Conservation (phyloP, 1,139 yeast species). For the Pichia sp. region DNA sequence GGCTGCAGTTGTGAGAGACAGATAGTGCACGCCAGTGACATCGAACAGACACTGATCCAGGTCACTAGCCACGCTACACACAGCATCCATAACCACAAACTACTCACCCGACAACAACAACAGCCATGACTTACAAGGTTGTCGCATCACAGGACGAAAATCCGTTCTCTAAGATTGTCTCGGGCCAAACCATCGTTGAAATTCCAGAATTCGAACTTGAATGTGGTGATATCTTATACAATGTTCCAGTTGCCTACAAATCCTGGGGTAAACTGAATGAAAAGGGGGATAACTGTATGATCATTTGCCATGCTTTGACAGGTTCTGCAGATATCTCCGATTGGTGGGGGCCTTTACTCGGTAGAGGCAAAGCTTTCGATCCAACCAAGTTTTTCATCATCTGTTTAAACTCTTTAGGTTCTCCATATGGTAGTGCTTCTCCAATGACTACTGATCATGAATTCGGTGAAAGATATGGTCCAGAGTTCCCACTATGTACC, state of each 20-base stretch:
- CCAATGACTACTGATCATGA: slow-evolving; percentile 77
- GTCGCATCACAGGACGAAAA: slow-evolving; percentile 51
- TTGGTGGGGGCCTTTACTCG: slow-evolving; percentile 99
- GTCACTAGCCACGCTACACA: too few species aligned
- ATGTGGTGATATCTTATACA: slow-evolving; percentile 69
- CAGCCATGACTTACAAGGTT: slow-evolving; percentile 22
- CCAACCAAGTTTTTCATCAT: slow-evolving; percentile 82
- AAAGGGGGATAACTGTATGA: slow-evolving; percentile 67
- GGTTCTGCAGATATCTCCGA: slow-evolving; percentile 95
- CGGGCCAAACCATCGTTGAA: slow-evolving; percentile 77
- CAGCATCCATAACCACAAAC: too few species aligned
- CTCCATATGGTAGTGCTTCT: slow-evolving; percentile 95
- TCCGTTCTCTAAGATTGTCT: slow-evolving; percentile 70
- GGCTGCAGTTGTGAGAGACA: too few species aligned
- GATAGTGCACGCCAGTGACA: too few species aligned
- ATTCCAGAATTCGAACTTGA: slow-evolving; percentile 78
- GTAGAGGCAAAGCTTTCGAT: slow-evolving; percentile 85
- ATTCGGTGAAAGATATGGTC: slow-evolving; percentile 81
- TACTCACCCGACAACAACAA: too few species aligned
- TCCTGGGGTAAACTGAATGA: slow-evolving; percentile 88
- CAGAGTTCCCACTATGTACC: slow-evolving; percentile 91
- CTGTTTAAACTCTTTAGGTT: slow-evolving; percentile 88
- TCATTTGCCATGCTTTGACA: slow-evolving; percentile 92
- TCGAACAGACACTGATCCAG: too few species aligned
- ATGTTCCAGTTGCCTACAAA: slow-evolving; percentile 93